phyloP scores from a whole-genome alignment of 2,329 filamentous ascomycete species.

The Chaetomiaceae sp. region DNA sequence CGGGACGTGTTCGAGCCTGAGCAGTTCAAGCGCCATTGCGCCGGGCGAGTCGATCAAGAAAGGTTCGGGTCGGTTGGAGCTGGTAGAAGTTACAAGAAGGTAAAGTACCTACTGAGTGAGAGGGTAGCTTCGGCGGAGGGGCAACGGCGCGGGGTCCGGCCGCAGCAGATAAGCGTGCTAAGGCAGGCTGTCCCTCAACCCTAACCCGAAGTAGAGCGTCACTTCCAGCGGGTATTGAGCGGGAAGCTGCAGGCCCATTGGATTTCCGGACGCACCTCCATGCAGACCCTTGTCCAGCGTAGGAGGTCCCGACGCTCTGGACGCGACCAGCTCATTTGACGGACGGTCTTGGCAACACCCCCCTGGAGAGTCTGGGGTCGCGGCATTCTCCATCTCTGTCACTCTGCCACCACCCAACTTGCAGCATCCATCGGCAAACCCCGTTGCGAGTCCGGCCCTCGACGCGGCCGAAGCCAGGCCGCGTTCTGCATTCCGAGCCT shows the following conservation, averaged over 20 bases:
- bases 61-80: too few relatives aligned
- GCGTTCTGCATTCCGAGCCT: not conserved
- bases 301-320: slow-evolving; percentile 21
- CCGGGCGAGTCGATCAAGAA: too few relatives aligned
- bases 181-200: too few relatives aligned
- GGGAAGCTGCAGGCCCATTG: too few relatives aligned
- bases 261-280: too few relatives aligned
- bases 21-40: slow-evolving; percentile 50
- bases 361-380: slow-evolving; percentile 11
- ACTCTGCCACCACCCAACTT: too few relatives aligned
- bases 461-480: not conserved
- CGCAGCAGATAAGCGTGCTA: not conserved
- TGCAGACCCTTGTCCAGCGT: not conserved
- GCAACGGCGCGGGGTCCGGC: not conserved
- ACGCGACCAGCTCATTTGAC: slow-evolving; percentile 14
- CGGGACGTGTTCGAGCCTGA: slow-evolving; percentile 72
- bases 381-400: slow-evolving; percentile 21
- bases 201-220: too few relatives aligned
- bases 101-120: too few relatives aligned
- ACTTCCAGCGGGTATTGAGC: too few relatives aligned
- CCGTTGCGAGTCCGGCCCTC: slow-evolving; percentile 14
- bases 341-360: too few relatives aligned
- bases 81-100: too few relatives aligned
- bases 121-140: not conserved
- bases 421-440: slow-evolving; percentile 20